Percentiles rank a stretch among this genome's conserved stretches.
phyloP scores from a whole-genome alignment of 805 yeast genomes.

The Saccharomyces mikatae region DNA sequence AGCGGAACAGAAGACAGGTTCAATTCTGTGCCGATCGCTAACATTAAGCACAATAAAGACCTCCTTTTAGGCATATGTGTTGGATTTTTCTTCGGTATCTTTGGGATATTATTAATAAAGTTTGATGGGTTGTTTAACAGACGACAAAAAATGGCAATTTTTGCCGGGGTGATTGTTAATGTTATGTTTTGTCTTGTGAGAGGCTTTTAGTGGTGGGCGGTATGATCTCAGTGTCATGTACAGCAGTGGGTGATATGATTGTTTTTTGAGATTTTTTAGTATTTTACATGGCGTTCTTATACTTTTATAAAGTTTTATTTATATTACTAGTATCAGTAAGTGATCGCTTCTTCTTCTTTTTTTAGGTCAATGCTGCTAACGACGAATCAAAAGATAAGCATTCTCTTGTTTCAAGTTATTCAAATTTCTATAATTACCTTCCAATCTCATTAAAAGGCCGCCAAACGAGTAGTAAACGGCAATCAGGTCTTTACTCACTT shows the following conservation, averaged over 20 bases:
- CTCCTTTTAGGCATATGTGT: constrained; percentile 59
- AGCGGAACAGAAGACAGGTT: constrained; percentile 40
- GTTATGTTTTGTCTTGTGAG: constrained; percentile 56
- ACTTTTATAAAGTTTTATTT: background rate
- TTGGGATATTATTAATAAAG: constrained; percentile 55
- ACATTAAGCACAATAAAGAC: constrained; percentile 51
- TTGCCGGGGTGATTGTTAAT: constrained; percentile 65
- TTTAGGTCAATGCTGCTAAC: constrained; percentile 13
- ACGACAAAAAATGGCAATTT: constrained; percentile 57
- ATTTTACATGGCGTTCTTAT: background rate
- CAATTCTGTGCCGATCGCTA: constrained; percentile 33
- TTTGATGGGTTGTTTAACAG: constrained; percentile 55
- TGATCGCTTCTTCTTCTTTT: background rate
- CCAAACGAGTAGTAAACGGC: constrained; percentile 94
- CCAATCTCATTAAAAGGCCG: constrained; percentile 85
- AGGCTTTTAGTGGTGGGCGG: constrained; percentile 10
- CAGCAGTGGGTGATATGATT: background rate
- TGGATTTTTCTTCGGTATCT: constrained; percentile 71
- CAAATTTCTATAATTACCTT: constrained; percentile 87
- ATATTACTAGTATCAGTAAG: background rate
- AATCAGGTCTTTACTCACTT: constrained; percentile 55
- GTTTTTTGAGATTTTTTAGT: background rate
- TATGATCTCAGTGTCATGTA: background rate
- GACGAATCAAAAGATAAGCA: constrained; percentile 81
- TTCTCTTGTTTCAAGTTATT: constrained; percentile 89